Conservation (phyloP, 805 yeast genomes). For the Jamesozyma hellenica region DNA sequence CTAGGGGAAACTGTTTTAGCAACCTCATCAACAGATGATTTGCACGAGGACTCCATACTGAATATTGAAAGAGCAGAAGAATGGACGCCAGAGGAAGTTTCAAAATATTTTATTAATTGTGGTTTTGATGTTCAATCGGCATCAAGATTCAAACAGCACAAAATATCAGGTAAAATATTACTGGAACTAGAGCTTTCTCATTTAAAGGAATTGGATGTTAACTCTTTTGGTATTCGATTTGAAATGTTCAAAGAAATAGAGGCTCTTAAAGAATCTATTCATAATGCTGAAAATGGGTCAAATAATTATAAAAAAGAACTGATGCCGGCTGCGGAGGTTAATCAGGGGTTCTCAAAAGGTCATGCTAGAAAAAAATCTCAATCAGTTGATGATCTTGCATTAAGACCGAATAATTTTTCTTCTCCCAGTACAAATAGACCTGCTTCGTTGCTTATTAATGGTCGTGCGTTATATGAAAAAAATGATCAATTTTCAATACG, state of each 20-base stretch:
- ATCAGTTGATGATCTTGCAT: conserved; percentile 16
- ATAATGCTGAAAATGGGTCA: neutral
- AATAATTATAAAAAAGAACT: conserved; percentile 9
- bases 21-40: conserved; percentile 3
- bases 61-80: conserved; percentile 32
- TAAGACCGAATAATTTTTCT: neutral
- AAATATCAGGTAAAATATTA: conserved; percentile 78
- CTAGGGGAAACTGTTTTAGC: neutral
- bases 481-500: conserved; percentile 8
- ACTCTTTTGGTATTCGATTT: conserved; percentile 90
- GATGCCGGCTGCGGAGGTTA: conserved; percentile 35
- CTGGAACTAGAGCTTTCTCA: conserved; percentile 77
- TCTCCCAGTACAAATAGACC: conserved; percentile 10
- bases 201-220: conserved; percentile 83
- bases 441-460: conserved; percentile 10
- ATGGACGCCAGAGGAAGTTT: conserved; percentile 87
- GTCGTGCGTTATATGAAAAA: conserved; percentile 5
- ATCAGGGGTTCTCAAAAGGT: conserved; percentile 13
- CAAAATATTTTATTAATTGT: conserved; percentile 57
- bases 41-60: neutral
- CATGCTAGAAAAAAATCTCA: conserved; percentile 12
- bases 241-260: conserved; percentile 87
- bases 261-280: conserved; percentile 32
- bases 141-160: conserved; percentile 73
- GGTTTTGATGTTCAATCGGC: conserved; percentile 73